Base-by-base conservation (phyloP, 495 filamentous ascomycete genomes). In the Daldinia loculata region DNA sequence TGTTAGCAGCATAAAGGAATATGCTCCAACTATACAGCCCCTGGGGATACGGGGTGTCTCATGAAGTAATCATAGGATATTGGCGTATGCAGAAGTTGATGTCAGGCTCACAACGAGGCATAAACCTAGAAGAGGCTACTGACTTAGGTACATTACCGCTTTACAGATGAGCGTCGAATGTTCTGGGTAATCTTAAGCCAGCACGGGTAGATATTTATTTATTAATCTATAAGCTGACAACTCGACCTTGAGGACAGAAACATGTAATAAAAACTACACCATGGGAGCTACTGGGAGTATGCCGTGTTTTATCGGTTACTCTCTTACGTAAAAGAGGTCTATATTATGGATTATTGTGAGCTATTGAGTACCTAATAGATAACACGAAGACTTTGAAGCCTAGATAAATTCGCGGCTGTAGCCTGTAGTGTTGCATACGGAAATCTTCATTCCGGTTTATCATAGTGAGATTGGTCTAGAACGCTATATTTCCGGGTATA, bases 381-480 rank as follows among this genome's bases (percentile, higher is more conserved):
- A 57, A 36, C 11, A 4, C 12, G 12, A 26, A 19, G 6, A 39
- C 9, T 17, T 59, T 15, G 36, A 52, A 39, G 29, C 6, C 51
- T 19, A 45, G n/a, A 30, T n/a, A 59, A 51, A 48, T 56, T 60
- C 14, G 17, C 52, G 11, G 14, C 38, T 55, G 26, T 30, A 50
- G 61, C n/a, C 38, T 55, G 26, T 30, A 50, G 61, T 22, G 45
- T 22, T 19, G 43, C 19, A 48, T 48, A 22, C 19, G 36, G 26
- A 45, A 52, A 52, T 14, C 48, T 50, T 65, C 50, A 19, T 50
- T 15, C 52, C 3, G 22, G 12, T n/a, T 32, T 39, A 30, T 5
- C 50, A 67, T 27, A 22, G 15, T 51, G 34, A n/a, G 19, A 50
- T 48, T 19, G 36, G 43, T 63, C 70, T 65, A 66, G 66, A 69